Evolutionary conservation across 305 asterid genomes (phyloP).

Genomic region (Plantago lanceolata): DNA sequence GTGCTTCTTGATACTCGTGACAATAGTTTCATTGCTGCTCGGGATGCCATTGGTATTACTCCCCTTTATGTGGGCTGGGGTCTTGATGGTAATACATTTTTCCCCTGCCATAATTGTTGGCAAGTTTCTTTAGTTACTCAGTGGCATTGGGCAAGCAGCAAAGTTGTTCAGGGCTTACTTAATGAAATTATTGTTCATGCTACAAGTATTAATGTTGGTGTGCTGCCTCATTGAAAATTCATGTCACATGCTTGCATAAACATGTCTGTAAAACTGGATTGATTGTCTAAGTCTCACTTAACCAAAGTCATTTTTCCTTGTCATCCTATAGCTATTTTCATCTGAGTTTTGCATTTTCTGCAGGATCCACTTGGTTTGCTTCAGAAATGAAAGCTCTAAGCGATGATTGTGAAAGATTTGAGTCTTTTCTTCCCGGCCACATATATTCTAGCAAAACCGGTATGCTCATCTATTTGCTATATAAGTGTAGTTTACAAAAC

Average conservation of each 20-base stretch:
- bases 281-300: conserved; percentile 4
- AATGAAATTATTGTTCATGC: background rate
- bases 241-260: conserved; percentile 9
- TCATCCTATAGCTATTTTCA: conserved; percentile 9
- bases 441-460: conserved; percentile 93
- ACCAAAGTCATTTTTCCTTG: conserved; percentile 11
- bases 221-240: conserved; percentile 12
- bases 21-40: conserved; percentile 95
- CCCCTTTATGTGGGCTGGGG: conserved; percentile 99
- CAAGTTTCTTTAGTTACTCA: conserved; percentile 17
- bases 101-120: conserved; percentile 15
- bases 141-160: background rate
- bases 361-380: conserved; percentile 98
- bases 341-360: conserved; percentile 30
- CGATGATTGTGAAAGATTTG: conserved; percentile 94
- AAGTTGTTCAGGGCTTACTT: conserved; percentile 8
- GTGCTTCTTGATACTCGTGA: conserved; percentile 97
- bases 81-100: conserved; percentile 70
- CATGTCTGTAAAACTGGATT: conserved; percentile 8
- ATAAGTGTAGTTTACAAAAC: conserved; percentile 3
- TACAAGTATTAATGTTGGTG: conserved; percentile 13
- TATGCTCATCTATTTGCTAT: conserved; percentile 27
- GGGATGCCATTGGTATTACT: conserved; percentile 99
- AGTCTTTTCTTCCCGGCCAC: conserved; percentile 91
- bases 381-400: conserved; percentile 99